A percentile compares a stretch with the other conserved stretches of the same genome.
These are phyloP conservation scores for Heliosperma pusillum DNA, from an alignment of 148 eudicot genomes.

Conservation along the genomic window DNA sequence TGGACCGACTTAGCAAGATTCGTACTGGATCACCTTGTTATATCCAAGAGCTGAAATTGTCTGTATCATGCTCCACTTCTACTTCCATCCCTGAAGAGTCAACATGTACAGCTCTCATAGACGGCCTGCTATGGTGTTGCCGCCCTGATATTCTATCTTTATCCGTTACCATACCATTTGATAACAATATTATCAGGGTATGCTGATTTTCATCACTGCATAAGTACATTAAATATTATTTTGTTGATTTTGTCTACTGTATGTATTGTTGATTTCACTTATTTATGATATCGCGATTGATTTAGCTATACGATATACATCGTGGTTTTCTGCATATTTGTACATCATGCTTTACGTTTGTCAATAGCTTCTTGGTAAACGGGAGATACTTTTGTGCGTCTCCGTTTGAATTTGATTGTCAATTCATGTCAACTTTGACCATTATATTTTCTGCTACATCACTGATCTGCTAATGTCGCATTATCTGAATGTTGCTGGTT, in stretches of 20 bases:
- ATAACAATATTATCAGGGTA: constrained; percentile 7
- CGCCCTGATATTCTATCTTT: constrained; percentile 11
- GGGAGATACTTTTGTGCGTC: too few relatives aligned
- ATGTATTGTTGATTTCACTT: neutral
- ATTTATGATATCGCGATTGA: neutral
- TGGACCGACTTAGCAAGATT: neutral
- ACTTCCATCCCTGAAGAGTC: neutral
- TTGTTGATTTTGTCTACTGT: neutral
- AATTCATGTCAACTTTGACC: too few relatives aligned
- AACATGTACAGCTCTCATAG: constrained; percentile 1
- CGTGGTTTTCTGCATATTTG: too few relatives aligned
- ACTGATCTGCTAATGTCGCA: too few relatives aligned
- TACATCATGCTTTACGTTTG: too few relatives aligned
- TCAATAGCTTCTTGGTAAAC: too few relatives aligned
- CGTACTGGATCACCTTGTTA: neutral
- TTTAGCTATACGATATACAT: too few relatives aligned
- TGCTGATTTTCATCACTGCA: neutral
- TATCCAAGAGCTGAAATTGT: constrained; percentile 14
- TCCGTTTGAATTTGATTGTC: too few relatives aligned
- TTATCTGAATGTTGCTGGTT: too few relatives aligned
- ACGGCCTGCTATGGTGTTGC: constrained; percentile 16
- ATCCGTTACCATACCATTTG: neutral
- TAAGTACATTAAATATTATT: neutral
- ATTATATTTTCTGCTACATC: too few relatives aligned
- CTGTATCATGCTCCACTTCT: constrained; percentile 5